phyloP scores from a whole-genome alignment of 257 asterid species.

The Penstemon davidsonii region DNA sequence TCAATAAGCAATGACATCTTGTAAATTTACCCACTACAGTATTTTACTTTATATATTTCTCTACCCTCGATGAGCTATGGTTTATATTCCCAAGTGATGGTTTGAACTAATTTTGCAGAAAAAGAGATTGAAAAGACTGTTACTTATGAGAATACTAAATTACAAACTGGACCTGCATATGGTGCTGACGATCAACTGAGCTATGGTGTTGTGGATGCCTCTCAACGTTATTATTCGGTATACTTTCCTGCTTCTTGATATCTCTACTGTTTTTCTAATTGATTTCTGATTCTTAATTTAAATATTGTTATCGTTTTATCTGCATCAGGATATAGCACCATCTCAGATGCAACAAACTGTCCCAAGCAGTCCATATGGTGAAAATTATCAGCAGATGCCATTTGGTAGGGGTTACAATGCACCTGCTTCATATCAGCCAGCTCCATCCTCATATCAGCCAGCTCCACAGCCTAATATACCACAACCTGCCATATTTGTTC shows the following conservation, averaged over 20 bases:
- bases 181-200: slow-evolving; percentile 42
- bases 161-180: slow-evolving; percentile 37
- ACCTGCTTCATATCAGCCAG: slow-evolving; percentile 48
- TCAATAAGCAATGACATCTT: not conserved
- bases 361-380: slow-evolving; percentile 58
- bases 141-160: slow-evolving; percentile 35
- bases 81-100: slow-evolving; percentile 2
- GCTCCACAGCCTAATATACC: slow-evolving; percentile 47
- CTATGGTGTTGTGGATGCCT: slow-evolving; percentile 39
- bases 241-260: not conserved
- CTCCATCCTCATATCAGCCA: slow-evolving; percentile 45
- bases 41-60: not conserved
- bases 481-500: slow-evolving; percentile 74
- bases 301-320: slow-evolving; percentile 19
- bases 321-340: slow-evolving; percentile 55
- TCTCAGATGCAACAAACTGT: slow-evolving; percentile 48
- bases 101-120: slow-evolving; percentile 34
- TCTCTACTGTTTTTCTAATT: slow-evolving; percentile 1
- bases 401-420: slow-evolving; percentile 47
- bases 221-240: slow-evolving; percentile 53
- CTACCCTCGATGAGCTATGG: slow-evolving; percentile 18
- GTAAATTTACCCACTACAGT: not conserved
- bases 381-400: slow-evolving; percentile 63
- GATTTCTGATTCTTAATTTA: slow-evolving; percentile 11
- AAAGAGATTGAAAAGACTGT: slow-evolving; percentile 32